These are phyloP conservation scores for Cercospora sp. DNA, from an alignment of 2,329 filamentous ascomycete species.

Conservation along the genomic window DNA sequence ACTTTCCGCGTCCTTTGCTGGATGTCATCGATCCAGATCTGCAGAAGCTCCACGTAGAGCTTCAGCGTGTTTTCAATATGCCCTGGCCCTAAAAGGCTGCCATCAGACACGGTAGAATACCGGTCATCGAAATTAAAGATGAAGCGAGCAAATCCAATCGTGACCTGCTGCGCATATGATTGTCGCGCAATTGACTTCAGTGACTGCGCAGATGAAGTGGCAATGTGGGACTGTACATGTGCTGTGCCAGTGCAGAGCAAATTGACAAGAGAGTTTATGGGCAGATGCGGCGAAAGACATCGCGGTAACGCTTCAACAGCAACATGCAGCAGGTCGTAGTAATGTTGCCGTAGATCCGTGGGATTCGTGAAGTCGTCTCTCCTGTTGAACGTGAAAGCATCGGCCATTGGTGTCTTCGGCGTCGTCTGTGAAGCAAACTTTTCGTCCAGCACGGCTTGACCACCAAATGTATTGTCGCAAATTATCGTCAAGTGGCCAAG, in stretches of 20 bases:
- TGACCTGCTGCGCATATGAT: conserved; percentile 89
- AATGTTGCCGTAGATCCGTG: conserved; percentile 84
- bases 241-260: conserved; percentile 94
- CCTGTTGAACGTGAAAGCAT: conserved; percentile 86
- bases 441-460: conserved; percentile 91
- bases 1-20: conserved; percentile 78
- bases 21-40: conserved; percentile 98
- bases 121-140: conserved; percentile 98
- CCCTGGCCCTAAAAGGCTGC: conserved; percentile 87
- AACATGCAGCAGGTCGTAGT: conserved; percentile 93
- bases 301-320: conserved; percentile 92
- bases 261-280: conserved; percentile 91
- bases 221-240: conserved; percentile 90
- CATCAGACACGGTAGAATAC: conserved; percentile 97
- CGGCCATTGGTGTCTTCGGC: conserved; percentile 91
- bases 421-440: conserved; percentile 78
- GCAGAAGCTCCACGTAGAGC: conserved; percentile 87
- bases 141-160: conserved; percentile 92
- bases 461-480: conserved; percentile 95
- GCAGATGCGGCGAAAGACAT: conserved; percentile 87
- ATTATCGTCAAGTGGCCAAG: conserved; percentile 93
- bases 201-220: conserved; percentile 85
- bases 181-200: conserved; percentile 94
- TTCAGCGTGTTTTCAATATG: conserved; percentile 94
- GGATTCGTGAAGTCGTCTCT: conserved; percentile 74